A percentile compares a stretch with the other conserved stretches of the same genome.
phyloP scores from a whole-genome alignment of 257 asterid genomes.

The Anisodus acutangulus region DNA sequence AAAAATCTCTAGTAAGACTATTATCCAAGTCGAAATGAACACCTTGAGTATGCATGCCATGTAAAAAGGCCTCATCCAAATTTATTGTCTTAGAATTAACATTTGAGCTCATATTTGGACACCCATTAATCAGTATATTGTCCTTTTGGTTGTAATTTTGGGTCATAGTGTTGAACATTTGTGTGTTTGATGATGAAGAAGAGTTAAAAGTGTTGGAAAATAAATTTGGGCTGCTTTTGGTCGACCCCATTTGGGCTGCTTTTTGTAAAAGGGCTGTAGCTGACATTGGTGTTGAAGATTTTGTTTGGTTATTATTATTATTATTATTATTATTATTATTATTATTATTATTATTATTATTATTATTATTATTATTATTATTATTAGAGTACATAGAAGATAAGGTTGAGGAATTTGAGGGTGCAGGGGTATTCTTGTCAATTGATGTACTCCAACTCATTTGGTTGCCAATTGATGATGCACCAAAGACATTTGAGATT shows the following conservation, averaged over 20 bases:
- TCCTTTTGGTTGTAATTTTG: slow-evolving; percentile 31
- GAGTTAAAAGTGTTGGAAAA: slow-evolving; percentile 52
- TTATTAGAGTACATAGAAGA: slow-evolving; percentile 49
- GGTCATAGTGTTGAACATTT: slow-evolving; percentile 40
- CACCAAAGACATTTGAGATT: slow-evolving; percentile 49
- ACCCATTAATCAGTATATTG: slow-evolving; percentile 4
- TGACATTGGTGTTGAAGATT: slow-evolving; percentile 60
- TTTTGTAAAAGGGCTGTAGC: slow-evolving; percentile 90
- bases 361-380: not conserved
- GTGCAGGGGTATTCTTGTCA: slow-evolving; percentile 33
- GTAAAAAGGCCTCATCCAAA: slow-evolving; percentile 32
- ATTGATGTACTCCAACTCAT: slow-evolving; percentile 30
- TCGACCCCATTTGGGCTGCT: slow-evolving; percentile 91
- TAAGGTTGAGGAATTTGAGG: slow-evolving; percentile 50
- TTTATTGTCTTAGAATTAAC: not conserved
- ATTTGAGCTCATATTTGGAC: slow-evolving; percentile 22
- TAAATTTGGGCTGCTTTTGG: slow-evolving; percentile 55
- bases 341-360: not conserved
- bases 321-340: too few species aligned
- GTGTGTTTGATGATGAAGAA: slow-evolving; percentile 44
- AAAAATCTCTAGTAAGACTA: slow-evolving; percentile 81
- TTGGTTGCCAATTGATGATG: slow-evolving; percentile 47
- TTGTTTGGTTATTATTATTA: slow-evolving; percentile 25
- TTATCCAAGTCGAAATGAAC: slow-evolving; percentile 41
- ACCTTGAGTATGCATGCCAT: slow-evolving; percentile 31